Percentiles rank a stretch among this genome's conserved stretches.
Conservation (phyloP, 2,329 filamentous ascomycete genomes). For the Sclerotinia trifoliorum region DNA sequence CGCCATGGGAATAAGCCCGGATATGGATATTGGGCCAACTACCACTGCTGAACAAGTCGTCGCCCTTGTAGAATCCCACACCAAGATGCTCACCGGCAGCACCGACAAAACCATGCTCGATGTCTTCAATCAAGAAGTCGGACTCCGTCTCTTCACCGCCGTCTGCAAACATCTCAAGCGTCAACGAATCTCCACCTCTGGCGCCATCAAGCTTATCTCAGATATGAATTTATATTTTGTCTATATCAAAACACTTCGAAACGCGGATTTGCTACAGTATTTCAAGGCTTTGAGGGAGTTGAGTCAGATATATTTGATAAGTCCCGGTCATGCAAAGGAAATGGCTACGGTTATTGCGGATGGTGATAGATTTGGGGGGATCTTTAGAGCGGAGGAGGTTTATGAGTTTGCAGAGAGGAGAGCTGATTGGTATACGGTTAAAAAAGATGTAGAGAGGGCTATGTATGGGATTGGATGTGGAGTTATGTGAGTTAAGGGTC, state of each 20-base stretch:
- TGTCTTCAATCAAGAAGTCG: conserved; percentile 97
- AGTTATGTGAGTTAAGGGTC: conserved; percentile 42
- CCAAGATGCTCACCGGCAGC: conserved; percentile 86
- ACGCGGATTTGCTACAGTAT: conserved; percentile 81
- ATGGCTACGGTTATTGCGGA: conserved; percentile 95
- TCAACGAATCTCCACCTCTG: conserved; percentile 85
- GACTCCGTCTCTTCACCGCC: conserved; percentile 83
- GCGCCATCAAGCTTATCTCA: conserved; percentile 88
- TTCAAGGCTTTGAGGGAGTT: conserved; percentile 90
- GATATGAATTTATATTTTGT: conserved; percentile 94
- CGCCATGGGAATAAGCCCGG: conserved; percentile 35
- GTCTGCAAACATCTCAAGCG: conserved; percentile 97
- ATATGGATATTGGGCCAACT: conserved; percentile 68
- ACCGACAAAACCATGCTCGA: conserved; percentile 98
- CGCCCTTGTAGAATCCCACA: conserved; percentile 83
- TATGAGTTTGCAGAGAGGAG: conserved; percentile 94
- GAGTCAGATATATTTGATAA: conserved; percentile 93
- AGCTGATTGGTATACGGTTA: conserved; percentile 93
- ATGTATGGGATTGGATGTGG: conserved; percentile 94
- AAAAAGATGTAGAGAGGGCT: conserved; percentile 83
- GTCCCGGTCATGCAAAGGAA: conserved; percentile 82
- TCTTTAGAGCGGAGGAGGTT: conserved; percentile 94
- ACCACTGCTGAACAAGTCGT: conserved; percentile 77
- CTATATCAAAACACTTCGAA: conserved; percentile 78
- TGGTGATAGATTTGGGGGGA: conserved; percentile 81